These are phyloP conservation scores for Prunus dulcis DNA, from an alignment of 306 rosid genomes.

Conservation along the genomic window DNA sequence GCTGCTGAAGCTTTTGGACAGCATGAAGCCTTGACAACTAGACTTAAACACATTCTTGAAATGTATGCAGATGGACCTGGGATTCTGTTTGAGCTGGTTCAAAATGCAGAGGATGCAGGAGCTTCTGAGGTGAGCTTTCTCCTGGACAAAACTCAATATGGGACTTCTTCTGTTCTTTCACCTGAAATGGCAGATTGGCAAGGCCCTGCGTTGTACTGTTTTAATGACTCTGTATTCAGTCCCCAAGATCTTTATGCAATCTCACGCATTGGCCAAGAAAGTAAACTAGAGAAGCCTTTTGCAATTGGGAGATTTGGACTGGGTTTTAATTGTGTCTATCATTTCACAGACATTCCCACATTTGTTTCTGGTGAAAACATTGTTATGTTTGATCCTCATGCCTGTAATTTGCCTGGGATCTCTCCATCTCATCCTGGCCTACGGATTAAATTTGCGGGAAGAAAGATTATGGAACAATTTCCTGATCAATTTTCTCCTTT, in stretches of 20 bases:
- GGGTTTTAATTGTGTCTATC: conserved; percentile 97
- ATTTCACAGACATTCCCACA: conserved; percentile 89
- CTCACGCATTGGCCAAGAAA: conserved; percentile 99
- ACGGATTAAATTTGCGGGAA: conserved; percentile 84
- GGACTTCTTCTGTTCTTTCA: conserved; percentile 91
- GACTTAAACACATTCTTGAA: conserved; percentile 97
- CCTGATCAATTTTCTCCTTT: conserved; percentile 95
- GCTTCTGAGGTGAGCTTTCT: conserved; percentile 93
- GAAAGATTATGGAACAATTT: conserved; percentile 87
- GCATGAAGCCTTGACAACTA: conserved; percentile 95
- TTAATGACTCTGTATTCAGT: conserved; percentile 84
- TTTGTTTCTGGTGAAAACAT: conserved; percentile 97
- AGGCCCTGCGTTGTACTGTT: conserved; percentile 97
- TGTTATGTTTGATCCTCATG: conserved; percentile 98
- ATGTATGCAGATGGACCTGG: conserved; percentile 99
- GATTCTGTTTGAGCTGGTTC: conserved; percentile 87
- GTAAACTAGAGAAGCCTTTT: conserved; percentile 95
- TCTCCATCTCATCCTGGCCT: conserved; percentile 99
- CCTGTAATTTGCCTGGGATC: conserved; percentile 88
- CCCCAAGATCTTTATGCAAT: conserved; percentile 98
- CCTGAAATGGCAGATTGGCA: conserved; percentile 99
- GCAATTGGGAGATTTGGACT: conserved; percentile 98
- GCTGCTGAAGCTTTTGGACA: conserved; percentile 99
- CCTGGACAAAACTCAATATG: conserved; percentile 89
- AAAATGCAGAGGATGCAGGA: conserved; percentile 99